Evolutionary conservation across 768 basidiomycete species (phyloP), one percentile per base, ranked within the genome.

Genomic region (Podaxis sp.): DNA sequence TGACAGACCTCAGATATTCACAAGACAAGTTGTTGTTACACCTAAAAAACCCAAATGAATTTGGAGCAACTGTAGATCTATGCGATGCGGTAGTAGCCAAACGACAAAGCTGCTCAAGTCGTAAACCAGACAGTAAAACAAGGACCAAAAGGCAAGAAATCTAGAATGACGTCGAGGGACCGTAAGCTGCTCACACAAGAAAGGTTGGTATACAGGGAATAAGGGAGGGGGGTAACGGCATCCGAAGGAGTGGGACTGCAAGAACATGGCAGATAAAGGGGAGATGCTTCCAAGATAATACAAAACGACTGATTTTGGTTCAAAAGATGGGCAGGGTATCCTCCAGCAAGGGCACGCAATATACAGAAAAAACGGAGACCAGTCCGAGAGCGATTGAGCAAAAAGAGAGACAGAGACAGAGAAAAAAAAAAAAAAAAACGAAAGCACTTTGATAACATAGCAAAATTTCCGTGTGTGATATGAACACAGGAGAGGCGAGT

Each of bases 221-320:
- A 46, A 52, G 50, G 48, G 50, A 1, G 21, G 25, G 48, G 50
- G 57, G 38, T 37, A 59, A 40, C 56, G 47, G 35, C 46, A 56
- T 46, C 18, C 44, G n/a, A 28, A 42, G 27, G 13, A 18, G 36
- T 37, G 5, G 36, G 38, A 50, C 27, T 38, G 50, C 38, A 54
- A 27, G 27, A 54, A 14, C 44, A 36, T 55, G 35, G 25, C 36
- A 35, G 52, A 51, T 35, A 42, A 62, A 44, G n/a, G 46, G 35
- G 47, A 38, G 50, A 32, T 37, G 62, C 23, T 54, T 58, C 44
- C 54, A 61, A 64, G 51, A 59, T 53, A 55, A 55, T 44, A 52
- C 47, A 56, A 48, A 62, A 54, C 40, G 28, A 51, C 10, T 40
- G 11, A 47, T 38, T 53, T 50, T 47, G 47, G 47, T 59, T 53